Base-by-base conservation (phyloP, 1,139 yeast species). In the Yamadazyma triangularis region DNA sequence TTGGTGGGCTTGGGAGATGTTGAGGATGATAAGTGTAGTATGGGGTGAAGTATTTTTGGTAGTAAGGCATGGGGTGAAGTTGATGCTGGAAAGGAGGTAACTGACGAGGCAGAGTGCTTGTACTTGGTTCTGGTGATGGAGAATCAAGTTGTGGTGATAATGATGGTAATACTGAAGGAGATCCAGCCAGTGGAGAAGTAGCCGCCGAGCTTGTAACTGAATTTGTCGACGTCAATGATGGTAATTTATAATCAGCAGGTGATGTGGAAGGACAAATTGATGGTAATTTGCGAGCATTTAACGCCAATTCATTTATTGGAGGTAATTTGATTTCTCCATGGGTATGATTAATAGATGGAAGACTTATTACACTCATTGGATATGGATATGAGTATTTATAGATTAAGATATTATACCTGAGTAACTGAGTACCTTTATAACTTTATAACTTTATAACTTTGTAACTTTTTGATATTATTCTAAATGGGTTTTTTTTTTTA, bases 221-320 rank as follows among this genome's bases (percentile, higher is more conserved):
- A 14, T 14, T 27, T 13, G 26, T n/a, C 15, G 30, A 3, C 26
- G 18, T n/a, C 24, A 27, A 9, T 25, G 20, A 20, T 29, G 8
- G 8, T 18, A 18, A 29, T 20, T 24, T 25, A 26, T 25, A 29
- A n/a, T 15, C 14, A 25, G 29, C 16, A 13, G 32, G 23, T 23
- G 24, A 18, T 15, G 29, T 21, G 9, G 23, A 18, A 8, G 26
- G 21, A 18, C 23, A 23, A 8, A 31, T 30, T 10, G 51, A 42
- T 18, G 47, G 47, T 20, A 40, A 31, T 25, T 31, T 36, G 16
- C 40, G 34, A 27, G 36, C 34, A 15, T 37, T 28, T 6, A 30
- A 21, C n/a, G 66, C 59, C 41, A 62, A 51, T 37, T 62, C 67
- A 37, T 50, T 54, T 30, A 62, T 60, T 4, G 65, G 55, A 11